A percentile compares a stretch with the other conserved stretches of the same genome.
Evolutionary conservation across 495 filamentous ascomycete species (phyloP).

Genomic region (Annulohypoxylon nitens): DNA sequence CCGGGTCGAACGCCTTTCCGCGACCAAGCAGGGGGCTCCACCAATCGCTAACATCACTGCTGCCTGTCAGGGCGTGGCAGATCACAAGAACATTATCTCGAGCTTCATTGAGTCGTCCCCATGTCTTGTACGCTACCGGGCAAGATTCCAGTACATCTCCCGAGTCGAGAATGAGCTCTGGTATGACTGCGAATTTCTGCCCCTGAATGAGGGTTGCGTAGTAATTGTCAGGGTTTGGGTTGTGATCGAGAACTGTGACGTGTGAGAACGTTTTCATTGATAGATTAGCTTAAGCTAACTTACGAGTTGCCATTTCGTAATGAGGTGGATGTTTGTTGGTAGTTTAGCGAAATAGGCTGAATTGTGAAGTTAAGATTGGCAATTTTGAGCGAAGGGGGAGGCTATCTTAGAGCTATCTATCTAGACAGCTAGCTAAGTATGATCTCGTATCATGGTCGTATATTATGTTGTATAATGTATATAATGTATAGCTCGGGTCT

Average conservation of each 20-base stretch:
- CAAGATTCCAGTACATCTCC: conserved; percentile 50
- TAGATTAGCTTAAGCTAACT: conserved; percentile 30
- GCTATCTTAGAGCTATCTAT: conserved; percentile 27
- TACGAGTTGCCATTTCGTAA: conserved; percentile 46
- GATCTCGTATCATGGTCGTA: conserved; percentile 12
- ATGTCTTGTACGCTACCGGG: conserved; percentile 56
- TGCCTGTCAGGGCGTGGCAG: conserved; percentile 58
- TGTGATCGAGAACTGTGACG: conserved; percentile 42
- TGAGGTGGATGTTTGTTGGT: conserved; percentile 23
- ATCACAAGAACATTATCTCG: conserved; percentile 54
- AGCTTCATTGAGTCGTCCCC: conserved; percentile 52
- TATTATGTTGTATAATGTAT: conserved; percentile 15
- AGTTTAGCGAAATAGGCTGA: conserved; percentile 19
- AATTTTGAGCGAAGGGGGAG: conserved; percentile 23
- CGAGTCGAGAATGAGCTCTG: conserved; percentile 53
- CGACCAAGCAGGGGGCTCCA: conserved; percentile 53
- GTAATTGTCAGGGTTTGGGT: conserved; percentile 48
- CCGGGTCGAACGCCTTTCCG: conserved; percentile 53
- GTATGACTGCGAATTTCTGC: conserved; percentile 51
- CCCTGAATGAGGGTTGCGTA: conserved; percentile 52
- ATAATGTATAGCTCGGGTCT: conserved; percentile 5
- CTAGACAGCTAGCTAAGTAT: conserved; percentile 30
- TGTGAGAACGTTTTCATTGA: conserved; percentile 25
- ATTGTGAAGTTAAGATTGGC: conserved; percentile 27
- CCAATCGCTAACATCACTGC: conserved; percentile 55